phyloP scores from a whole-genome alignment of 2,329 filamentous ascomycete species.

The Grosmannia clavigera region DNA sequence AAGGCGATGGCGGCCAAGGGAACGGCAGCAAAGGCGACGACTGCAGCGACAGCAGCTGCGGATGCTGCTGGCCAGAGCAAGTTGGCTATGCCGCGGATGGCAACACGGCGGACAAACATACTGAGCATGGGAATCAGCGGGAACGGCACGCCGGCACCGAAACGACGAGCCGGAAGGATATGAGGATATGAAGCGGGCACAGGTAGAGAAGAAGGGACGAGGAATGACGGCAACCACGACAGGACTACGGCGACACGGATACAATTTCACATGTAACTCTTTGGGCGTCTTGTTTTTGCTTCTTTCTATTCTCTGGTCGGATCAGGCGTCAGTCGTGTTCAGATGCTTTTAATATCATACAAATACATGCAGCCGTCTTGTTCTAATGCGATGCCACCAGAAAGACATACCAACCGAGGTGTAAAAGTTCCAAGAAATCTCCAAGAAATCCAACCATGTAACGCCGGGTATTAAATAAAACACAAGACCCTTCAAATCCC shows the following conservation, averaged over 20 bases:
- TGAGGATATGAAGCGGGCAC: not conserved
- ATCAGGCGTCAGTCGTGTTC: too few relatives aligned
- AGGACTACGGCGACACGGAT: not conserved
- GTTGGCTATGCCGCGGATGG: conserved; percentile 6
- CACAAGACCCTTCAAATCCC: too few relatives aligned
- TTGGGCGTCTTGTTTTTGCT: not conserved
- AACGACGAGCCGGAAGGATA: conserved; percentile 4
- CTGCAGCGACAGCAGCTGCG: not conserved
- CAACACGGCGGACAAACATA: conserved; percentile 9
- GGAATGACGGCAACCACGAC: not conserved
- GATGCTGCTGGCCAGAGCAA: not conserved
- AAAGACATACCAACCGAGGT: too few relatives aligned
- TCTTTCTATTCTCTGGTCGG: not conserved
- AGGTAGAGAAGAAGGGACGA: not conserved
- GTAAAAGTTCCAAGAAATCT: too few relatives aligned
- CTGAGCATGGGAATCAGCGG: conserved; percentile 11
- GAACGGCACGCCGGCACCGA: conserved; percentile 14
- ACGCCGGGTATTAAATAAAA: too few relatives aligned
- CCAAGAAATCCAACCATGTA: too few relatives aligned
- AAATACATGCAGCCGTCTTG: too few relatives aligned
- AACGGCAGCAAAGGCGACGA: not conserved
- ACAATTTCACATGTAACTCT: not conserved
- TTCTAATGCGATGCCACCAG: too few relatives aligned
- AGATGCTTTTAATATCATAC: too few relatives aligned
- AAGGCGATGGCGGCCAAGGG: not conserved